phyloP scores from a whole-genome alignment of 2,329 filamentous ascomycete genomes.

The Penicillium olsonii region DNA sequence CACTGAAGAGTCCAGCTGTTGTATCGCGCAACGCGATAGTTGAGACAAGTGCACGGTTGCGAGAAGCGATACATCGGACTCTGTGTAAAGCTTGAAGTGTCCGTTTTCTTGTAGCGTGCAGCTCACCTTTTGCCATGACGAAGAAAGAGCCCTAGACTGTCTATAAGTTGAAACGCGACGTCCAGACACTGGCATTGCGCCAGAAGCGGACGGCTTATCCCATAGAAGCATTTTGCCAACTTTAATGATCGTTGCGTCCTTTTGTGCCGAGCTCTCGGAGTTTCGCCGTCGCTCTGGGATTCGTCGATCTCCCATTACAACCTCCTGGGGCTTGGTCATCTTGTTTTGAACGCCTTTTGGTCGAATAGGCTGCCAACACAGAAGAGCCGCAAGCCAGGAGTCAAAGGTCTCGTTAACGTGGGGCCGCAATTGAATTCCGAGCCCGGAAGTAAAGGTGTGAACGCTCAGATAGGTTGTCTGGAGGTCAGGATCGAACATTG shows the following conservation, averaged over 20 bases:
- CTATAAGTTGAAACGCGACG: constrained; percentile 55
- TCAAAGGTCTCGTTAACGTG: constrained; percentile 55
- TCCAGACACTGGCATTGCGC: constrained; percentile 35
- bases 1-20: constrained; percentile 86
- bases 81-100: constrained; percentile 85
- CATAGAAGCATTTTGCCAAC: constrained; percentile 88
- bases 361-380: constrained; percentile 54
- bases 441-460: constrained; percentile 49
- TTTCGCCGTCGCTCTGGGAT: constrained; percentile 46
- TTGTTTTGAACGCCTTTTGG: constrained; percentile 53
- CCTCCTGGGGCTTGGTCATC: constrained; percentile 51
- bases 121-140: constrained; percentile 84
- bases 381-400: constrained; percentile 53
- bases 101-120: constrained; percentile 95
- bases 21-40: constrained; percentile 84
- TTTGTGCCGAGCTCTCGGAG: constrained; percentile 55
- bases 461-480: constrained; percentile 52
- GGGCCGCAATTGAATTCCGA: constrained; percentile 50
- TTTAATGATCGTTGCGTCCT: constrained; percentile 86
- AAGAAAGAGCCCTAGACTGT: constrained; percentile 58
- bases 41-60: constrained; percentile 85
- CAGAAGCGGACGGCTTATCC: constrained; percentile 69
- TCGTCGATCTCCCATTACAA: constrained; percentile 46
- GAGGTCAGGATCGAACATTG: constrained; percentile 49
- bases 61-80: constrained; percentile 77